Conservation (phyloP, 129 eudicot species). For the Logfia minima region DNA sequence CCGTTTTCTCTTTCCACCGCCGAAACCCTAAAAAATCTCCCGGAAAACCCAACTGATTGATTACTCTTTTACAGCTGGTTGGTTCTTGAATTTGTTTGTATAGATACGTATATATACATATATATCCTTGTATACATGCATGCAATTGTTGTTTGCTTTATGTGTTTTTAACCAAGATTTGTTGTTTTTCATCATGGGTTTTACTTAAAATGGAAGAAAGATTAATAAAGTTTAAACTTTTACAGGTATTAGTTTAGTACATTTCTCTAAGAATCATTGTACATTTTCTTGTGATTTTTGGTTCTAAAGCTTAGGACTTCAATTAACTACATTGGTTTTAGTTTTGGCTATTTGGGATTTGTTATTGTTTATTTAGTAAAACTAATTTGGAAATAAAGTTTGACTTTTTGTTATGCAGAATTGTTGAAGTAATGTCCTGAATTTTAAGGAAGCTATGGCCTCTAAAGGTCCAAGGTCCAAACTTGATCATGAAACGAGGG, state of each 20-base stretch:
- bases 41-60: constrained; percentile 30
- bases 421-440: constrained; percentile 44
- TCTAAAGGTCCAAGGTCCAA: constrained; percentile 95
- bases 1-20: constrained; percentile 16
- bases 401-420: constrained; percentile 19
- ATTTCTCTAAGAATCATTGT: background rate
- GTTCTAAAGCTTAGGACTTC: background rate
- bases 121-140: constrained; percentile 16
- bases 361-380: background rate
- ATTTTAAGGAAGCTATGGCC: constrained; percentile 58
- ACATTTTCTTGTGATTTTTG: constrained; percentile 12
- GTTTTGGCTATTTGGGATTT: constrained; percentile 10
- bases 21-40: constrained; percentile 30
- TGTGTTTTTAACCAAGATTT: constrained; percentile 30
- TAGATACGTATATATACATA: background rate
- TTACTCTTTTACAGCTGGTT: constrained; percentile 28
- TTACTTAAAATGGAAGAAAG: background rate
- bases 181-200: constrained; percentile 18
- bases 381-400: background rate
- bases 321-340: constrained; percentile 16
- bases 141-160: constrained; percentile 32
- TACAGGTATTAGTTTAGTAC: constrained; percentile 10
- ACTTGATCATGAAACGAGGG: constrained; percentile 78
- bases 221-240: constrained; percentile 19
- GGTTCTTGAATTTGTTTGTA: constrained; percentile 20